phyloP scores from a whole-genome alignment of 768 basidiomycete genomes.

The Suillus weaverae region DNA sequence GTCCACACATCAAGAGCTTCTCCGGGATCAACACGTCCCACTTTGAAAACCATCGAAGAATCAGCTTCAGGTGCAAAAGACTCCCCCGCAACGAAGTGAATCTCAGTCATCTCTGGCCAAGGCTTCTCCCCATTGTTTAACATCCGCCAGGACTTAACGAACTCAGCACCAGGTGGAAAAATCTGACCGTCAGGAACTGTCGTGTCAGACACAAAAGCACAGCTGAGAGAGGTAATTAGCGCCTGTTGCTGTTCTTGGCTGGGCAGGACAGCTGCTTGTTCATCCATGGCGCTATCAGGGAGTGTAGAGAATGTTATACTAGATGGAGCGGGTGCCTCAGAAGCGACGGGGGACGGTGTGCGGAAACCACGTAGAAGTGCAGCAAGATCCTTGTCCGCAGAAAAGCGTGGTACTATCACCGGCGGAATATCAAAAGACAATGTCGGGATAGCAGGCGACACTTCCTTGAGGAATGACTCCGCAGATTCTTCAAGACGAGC shows the following conservation, averaged over 20 bases:
- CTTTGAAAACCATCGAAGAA: constrained; percentile 35
- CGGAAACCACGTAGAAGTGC: constrained; percentile 33
- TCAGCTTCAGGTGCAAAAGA: constrained; percentile 43
- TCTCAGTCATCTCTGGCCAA: constrained; percentile 70
- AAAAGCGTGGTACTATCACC: constrained; percentile 9
- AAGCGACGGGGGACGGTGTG: constrained; percentile 16
- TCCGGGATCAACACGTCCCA: constrained; percentile 61
- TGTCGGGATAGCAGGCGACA: constrained; percentile 26
- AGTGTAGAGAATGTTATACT: not conserved
- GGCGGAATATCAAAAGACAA: constrained; percentile 11
- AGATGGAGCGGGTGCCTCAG: not conserved
- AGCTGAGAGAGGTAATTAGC: constrained; percentile 36
- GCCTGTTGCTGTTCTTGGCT: not conserved
- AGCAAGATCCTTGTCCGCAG: constrained; percentile 28
- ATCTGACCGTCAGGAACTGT: constrained; percentile 74
- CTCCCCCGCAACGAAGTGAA: constrained; percentile 73
- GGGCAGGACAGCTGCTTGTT: constrained; percentile 1
- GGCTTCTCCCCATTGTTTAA: constrained; percentile 58
- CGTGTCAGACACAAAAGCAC: constrained; percentile 62
- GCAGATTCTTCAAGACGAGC: constrained; percentile 17
- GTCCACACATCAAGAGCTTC: constrained; percentile 65
- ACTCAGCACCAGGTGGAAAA: constrained; percentile 83
- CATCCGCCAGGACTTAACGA: constrained; percentile 82
- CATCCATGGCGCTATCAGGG: constrained; percentile 3
- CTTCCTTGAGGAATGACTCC: constrained; percentile 32